These are phyloP conservation scores for Globisporangium cederbergense DNA, from an alignment of 352 stramenopile species.

Conservation along the genomic window DNA sequence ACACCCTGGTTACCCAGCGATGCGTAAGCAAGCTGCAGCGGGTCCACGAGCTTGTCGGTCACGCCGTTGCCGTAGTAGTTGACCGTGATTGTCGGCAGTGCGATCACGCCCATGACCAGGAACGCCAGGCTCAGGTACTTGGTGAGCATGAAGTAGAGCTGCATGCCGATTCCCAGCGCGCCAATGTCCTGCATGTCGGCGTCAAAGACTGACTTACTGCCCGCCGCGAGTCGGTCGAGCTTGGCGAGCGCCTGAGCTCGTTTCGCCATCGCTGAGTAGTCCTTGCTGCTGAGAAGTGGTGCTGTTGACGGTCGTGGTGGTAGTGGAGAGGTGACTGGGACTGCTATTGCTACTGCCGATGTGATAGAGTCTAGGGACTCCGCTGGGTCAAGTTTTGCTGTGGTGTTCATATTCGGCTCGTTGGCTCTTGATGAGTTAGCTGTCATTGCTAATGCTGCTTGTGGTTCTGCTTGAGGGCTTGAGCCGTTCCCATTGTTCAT, in stretches of 20 bases:
- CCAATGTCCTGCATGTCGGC: slow-evolving; percentile 72
- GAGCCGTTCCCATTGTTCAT: neutral
- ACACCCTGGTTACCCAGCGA: slow-evolving; percentile 81
- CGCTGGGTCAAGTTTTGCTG: neutral
- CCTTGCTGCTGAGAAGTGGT: slow-evolving; percentile 12
- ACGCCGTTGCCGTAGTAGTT: slow-evolving; percentile 69
- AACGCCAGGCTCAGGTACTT: slow-evolving; percentile 71
- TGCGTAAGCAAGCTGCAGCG: slow-evolving; percentile 61
- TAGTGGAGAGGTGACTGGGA: no score
- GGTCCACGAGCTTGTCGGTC: slow-evolving; percentile 62
- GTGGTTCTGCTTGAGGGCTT: neutral
- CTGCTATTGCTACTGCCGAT: neutral
- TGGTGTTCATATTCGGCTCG: neutral
- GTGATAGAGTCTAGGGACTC: neutral
- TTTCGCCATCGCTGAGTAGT: slow-evolving; percentile 43
- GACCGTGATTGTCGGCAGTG: slow-evolving; percentile 57
- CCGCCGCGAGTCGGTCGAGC: slow-evolving; percentile 52
- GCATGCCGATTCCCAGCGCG: slow-evolving; percentile 72
- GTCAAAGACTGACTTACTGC: slow-evolving; percentile 62
- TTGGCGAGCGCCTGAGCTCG: slow-evolving; percentile 35
- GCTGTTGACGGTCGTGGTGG: neutral
- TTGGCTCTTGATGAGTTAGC: neutral
- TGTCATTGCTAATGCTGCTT: neutral
- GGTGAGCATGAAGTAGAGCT: slow-evolving; percentile 85
- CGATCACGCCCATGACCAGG: slow-evolving; percentile 63